Conservation (phyloP, 2,329 filamentous ascomycete genomes). For the Ceratocystis smalleyi region DNA sequence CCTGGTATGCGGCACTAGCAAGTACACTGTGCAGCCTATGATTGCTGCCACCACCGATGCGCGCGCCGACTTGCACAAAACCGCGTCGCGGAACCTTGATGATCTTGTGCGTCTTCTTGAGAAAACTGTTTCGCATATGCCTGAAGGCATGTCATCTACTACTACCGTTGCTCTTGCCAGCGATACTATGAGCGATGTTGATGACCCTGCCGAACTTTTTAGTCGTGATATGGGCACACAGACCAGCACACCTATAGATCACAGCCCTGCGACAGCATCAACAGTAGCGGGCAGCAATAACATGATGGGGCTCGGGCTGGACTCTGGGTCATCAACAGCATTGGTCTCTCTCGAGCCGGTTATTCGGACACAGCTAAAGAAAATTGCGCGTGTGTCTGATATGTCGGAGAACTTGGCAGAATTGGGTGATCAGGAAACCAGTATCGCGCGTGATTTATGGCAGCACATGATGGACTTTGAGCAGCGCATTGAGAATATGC, state of each 20-base stretch:
- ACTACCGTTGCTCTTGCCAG: conserved; percentile 19
- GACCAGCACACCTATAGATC: conserved; percentile 34
- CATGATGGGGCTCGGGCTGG: background rate
- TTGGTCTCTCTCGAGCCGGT: conserved; percentile 20
- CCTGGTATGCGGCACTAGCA: conserved; percentile 54
- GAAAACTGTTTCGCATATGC: conserved; percentile 44
- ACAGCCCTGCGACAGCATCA: conserved; percentile 8
- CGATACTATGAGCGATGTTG: conserved; percentile 33
- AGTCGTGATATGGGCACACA: conserved; percentile 70
- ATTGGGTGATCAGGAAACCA: conserved; percentile 26
- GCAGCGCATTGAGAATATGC: conserved; percentile 8
- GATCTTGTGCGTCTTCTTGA: conserved; percentile 37
- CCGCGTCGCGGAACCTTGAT: conserved; percentile 31
- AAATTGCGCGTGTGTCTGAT: conserved; percentile 25
- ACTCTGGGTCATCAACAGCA: background rate
- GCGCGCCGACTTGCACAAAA: conserved; percentile 37
- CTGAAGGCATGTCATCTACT: conserved; percentile 21
- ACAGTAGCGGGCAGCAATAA: background rate
- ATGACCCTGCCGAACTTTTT: conserved; percentile 62
- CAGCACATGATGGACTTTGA: conserved; percentile 15
- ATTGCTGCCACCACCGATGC: conserved; percentile 36
- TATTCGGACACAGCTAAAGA: conserved; percentile 28
- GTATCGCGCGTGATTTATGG: conserved; percentile 14
- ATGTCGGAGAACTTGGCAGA: conserved; percentile 30
- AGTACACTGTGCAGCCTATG: conserved; percentile 51